phyloP scores from a whole-genome alignment of 495 filamentous ascomycete species.

The Xylaria flabelliformis region DNA sequence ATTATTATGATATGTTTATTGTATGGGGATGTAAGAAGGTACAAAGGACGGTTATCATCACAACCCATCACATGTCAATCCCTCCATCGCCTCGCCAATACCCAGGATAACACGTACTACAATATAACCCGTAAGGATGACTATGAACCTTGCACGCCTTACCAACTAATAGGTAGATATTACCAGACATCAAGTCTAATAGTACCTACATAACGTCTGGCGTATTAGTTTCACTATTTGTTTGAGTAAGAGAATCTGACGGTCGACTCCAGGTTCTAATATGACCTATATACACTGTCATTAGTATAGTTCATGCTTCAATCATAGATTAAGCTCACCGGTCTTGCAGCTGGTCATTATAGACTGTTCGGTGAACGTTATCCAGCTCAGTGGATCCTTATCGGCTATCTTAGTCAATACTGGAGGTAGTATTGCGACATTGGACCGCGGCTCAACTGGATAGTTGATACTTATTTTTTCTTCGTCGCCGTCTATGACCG shows the following conservation, averaged over 20 bases:
- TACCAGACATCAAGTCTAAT: not conserved
- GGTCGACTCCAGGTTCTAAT: slow-evolving; percentile 88
- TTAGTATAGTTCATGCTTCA: slow-evolving; percentile 23
- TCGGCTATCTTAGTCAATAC: slow-evolving; percentile 91
- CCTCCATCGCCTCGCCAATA: not conserved
- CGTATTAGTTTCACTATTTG: not conserved
- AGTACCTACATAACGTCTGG: not conserved
- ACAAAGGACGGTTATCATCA: not conserved
- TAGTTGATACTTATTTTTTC: slow-evolving; percentile 69
- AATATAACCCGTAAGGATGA: not conserved
- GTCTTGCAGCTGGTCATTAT: slow-evolving; percentile 90
- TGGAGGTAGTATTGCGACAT: slow-evolving; percentile 87
- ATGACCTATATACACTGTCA: slow-evolving; percentile 65
- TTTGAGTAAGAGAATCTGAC: slow-evolving; percentile 40
- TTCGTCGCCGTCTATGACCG: slow-evolving; percentile 54
- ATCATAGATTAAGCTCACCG: slow-evolving; percentile 59
- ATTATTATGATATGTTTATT: not conserved
- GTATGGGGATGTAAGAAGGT: not conserved
- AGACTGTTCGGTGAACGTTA: slow-evolving; percentile 88
- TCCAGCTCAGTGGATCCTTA: slow-evolving; percentile 83
- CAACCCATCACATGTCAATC: not conserved
- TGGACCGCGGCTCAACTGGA: slow-evolving; percentile 77
- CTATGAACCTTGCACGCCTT: not conserved
- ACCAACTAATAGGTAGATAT: not conserved
- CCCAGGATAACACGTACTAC: not conserved